Evolutionary conservation across 2,329 filamentous ascomycete species (phyloP), one percentile per base, ranked within the genome.

Genomic region (Fusarium palustre): DNA sequence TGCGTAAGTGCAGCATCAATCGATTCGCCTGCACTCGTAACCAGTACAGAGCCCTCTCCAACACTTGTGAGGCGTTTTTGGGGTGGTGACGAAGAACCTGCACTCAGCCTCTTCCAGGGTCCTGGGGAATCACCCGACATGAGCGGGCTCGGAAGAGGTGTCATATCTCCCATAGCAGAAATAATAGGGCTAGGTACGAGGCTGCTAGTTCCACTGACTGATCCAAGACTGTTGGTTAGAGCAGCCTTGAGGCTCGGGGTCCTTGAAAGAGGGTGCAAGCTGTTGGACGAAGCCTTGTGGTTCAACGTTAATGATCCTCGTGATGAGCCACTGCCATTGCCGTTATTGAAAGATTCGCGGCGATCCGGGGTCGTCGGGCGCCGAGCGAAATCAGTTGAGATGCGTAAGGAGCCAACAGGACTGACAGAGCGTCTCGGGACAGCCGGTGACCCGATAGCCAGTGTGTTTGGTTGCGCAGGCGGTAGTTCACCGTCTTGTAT

Each of bases 71-170:
- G 71, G 61, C 76, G 72, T 30, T 64, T 66, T 36, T 69, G 74
- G 12, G 77, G 74, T 20, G 79, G 77, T 49, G 83, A 90, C 50
- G 79, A 78, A 33, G 83, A 83, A 49, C 83, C 81, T 33, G 81
- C 78, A 56, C 78, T 78, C 58, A 89, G 78, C 76, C 82, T 83
- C 77, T 84, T 88, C 90, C 90, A 90, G 24, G 90, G 88, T 28
- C 90, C 88, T 15, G 89, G 87, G 2, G 90, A 91, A 72, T 90
- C 88, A 67, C 82, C 83, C 7, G 84, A 84, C 73, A 91, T 84
- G 46, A 94, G 84, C 6, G 92, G 92, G 24, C 92, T 95, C 4
- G 92, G 92, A 34, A 96, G 81, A 57, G 92, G 92, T 5, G 92
- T 95, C 66, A 96, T 82, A 76, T 93, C 91, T 65, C 90, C 89